Base-by-base conservation (phyloP, 352 stramenopile species). In the Thalassiosira livingstoniorum region DNA sequence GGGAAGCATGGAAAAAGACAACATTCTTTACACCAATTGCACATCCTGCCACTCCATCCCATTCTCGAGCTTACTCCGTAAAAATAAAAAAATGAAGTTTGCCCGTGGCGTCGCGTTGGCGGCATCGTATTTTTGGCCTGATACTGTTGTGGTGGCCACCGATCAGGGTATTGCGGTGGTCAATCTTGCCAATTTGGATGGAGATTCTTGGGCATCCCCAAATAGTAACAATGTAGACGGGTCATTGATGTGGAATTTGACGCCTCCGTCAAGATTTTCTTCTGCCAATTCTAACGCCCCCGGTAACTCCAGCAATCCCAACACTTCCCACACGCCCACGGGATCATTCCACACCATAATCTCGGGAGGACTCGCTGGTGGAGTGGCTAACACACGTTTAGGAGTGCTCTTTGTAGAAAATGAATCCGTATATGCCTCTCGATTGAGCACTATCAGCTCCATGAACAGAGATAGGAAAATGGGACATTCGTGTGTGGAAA, bases 401-500 rank as follows among this genome's bases (percentile, higher is more conserved):
- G 80, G 80, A 35, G 69, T 82, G 23, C 58, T 86, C 11, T 82
- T 82, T 21, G 34, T 86, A 11, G 80, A 82, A 29, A 60, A 81
- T 51, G 53, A 78, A 58, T 34, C 74, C 10, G 73, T 86, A 2
- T 86, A 73, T 61, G 62, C 73, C 23, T 80, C 67, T 42, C 63
- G 73, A 25, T 37, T 86, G 15, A 57, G 70, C 29, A 58, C 57
- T 71, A 53, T 47, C n/a, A n/a, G 39, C 25, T 63, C 31, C 39
- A n/a, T 60, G 67, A 77, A n/a, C 57, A 32, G 5, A 43, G 69
- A 81, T 75, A 2, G 53, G 5, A 80, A 65, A 66, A n/a, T n/a
- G n/a, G n/a, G n/a, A n/a, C 55, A 72, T 43, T 80, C 83, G 72
- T 79, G 77, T 18, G 66, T 90, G 18, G 81, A 89, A 47, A 78